Percentiles rank a stretch among this genome's conserved stretches.
These are phyloP conservation scores for Cornus controversa DNA, from an alignment of 148 eudicot species.

Conservation along the genomic window DNA sequence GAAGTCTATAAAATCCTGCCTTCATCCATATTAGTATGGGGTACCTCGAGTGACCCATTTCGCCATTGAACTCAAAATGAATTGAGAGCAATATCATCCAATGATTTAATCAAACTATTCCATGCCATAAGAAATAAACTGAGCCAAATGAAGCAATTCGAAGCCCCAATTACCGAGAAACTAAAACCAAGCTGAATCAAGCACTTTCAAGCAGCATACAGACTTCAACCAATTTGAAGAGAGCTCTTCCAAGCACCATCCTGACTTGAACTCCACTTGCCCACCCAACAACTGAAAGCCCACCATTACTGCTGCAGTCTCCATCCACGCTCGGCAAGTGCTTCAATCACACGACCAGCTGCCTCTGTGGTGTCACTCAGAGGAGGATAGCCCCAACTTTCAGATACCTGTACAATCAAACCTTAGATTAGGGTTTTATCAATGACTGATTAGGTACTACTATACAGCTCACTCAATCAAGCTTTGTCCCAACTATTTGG, in stretches of 20 bases:
- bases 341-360: slow-evolving; percentile 38
- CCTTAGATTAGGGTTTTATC: too few species aligned
- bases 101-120: too few species aligned
- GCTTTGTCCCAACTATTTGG: too few species aligned
- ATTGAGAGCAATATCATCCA: too few species aligned
- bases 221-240: background rate
- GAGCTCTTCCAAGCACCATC: background rate
- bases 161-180: background rate
- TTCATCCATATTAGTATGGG: too few species aligned
- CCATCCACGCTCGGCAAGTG: slow-evolving; percentile 44
- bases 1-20: too few species aligned
- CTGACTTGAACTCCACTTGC: background rate
- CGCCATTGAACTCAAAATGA: too few species aligned
- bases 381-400: slow-evolving; percentile 42
- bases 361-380: slow-evolving; percentile 42
- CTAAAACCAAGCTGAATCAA: background rate
- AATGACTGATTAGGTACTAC: too few species aligned
- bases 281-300: background rate
- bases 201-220: background rate
- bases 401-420: slow-evolving; percentile 32
- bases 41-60: too few species aligned
- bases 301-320: slow-evolving; percentile 20
- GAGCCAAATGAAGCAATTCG: background rate
- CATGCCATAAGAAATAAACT: too few species aligned
- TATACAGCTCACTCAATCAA: too few species aligned